Percentiles rank a stretch among this genome's conserved stretches.
phyloP scores from a whole-genome alignment of 495 filamentous ascomycete genomes.

The Pseudevernia furfuracea region DNA sequence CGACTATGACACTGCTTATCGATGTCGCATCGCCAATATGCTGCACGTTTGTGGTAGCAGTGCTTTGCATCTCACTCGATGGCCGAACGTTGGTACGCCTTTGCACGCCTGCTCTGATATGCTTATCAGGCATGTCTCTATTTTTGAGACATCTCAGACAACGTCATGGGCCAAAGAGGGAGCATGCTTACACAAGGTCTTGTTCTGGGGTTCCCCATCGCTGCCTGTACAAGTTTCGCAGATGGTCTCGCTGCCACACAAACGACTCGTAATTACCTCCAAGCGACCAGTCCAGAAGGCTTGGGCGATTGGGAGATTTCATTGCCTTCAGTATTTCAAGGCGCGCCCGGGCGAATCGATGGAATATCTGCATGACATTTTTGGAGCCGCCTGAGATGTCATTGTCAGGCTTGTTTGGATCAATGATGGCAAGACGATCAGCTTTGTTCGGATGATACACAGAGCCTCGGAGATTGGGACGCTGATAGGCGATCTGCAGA shows the following conservation, averaged over 20 bases:
- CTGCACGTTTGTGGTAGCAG: neutral
- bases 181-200: constrained; percentile 9
- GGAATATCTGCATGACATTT: constrained; percentile 53
- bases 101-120: constrained; percentile 1
- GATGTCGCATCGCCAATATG: neutral
- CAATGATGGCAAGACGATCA: constrained; percentile 65
- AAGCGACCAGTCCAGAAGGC: constrained; percentile 58
- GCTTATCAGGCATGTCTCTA: constrained; percentile 7
- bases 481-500: constrained; percentile 5
- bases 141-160: constrained; percentile 17
- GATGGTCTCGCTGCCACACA: constrained; percentile 49
- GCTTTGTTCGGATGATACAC: constrained; percentile 41
- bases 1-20: neutral
- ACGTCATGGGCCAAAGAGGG: neutral
- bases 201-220: constrained; percentile 11
- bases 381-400: constrained; percentile 79
- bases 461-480: constrained; percentile 21
- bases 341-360: constrained; percentile 57
- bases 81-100: neutral
- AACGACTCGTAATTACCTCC: constrained; percentile 68
- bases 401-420: constrained; percentile 76
- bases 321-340: constrained; percentile 50
- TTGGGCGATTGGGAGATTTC: constrained; percentile 36
- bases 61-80: neutral
- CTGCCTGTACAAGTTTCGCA: constrained; percentile 41